A percentile compares a stretch with the other conserved stretches of the same genome.
These are phyloP conservation scores for Discostella pseudostelligera DNA, from an alignment of 108 stramenopile genomes.

Conservation along the genomic window DNA sequence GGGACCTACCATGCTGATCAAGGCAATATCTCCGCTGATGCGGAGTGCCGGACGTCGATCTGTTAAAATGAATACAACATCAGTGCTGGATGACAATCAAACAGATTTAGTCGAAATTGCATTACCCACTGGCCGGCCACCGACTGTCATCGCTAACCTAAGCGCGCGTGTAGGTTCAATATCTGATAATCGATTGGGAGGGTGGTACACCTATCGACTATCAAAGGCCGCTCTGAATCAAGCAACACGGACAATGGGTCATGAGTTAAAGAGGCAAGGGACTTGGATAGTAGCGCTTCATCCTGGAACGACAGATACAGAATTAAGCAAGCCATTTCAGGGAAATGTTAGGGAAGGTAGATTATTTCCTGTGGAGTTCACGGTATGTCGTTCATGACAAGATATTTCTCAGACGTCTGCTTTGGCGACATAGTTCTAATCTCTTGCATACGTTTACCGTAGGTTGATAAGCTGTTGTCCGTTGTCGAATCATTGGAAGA, in stretches of 20 bases:
- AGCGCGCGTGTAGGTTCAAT: slow-evolving; percentile 92
- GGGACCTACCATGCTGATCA: slow-evolving; percentile 74
- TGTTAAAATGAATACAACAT: slow-evolving; percentile 4
- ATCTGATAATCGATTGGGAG: slow-evolving; percentile 86
- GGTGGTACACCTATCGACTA: slow-evolving; percentile 92
- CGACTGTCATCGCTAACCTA: slow-evolving; percentile 73
- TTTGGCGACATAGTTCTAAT: background rate
- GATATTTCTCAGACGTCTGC: no score
- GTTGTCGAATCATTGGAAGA: slow-evolving; percentile 30
- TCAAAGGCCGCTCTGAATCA: slow-evolving; percentile 91
- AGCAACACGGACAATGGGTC: slow-evolving; percentile 72
- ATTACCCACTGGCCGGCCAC: slow-evolving; percentile 28
- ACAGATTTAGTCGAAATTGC: background rate
- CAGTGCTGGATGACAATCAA: background rate
- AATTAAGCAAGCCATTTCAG: slow-evolving; percentile 88
- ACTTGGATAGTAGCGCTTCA: slow-evolving; percentile 77
- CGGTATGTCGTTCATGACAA: slow-evolving; percentile 13
- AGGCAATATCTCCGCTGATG: slow-evolving; percentile 73
- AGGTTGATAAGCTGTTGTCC: slow-evolving; percentile 24
- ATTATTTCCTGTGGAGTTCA: slow-evolving; percentile 68
- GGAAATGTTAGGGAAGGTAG: slow-evolving; percentile 72
- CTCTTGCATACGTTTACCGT: background rate
- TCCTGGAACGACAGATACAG: slow-evolving; percentile 94
- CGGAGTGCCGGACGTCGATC: slow-evolving; percentile 12
- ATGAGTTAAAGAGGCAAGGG: slow-evolving; percentile 74